Evolutionary conservation across 2,329 filamentous ascomycete genomes (phyloP).

Genomic region (Phaeosphaeriaceae sp.): DNA sequence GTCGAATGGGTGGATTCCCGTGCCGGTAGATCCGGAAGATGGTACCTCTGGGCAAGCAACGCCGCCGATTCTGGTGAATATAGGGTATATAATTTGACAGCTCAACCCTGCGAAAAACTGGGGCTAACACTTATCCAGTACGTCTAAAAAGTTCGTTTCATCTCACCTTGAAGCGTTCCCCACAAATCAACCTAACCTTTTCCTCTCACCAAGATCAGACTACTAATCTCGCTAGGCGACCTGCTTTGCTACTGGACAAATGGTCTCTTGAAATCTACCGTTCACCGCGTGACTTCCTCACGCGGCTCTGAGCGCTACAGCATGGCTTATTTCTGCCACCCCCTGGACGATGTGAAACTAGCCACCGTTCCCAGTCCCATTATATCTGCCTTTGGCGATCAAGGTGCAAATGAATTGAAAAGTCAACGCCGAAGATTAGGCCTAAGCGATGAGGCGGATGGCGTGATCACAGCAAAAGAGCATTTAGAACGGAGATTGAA

Average conservation of each 20-base stretch:
- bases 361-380: constrained; percentile 61
- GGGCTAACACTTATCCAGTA: too few species aligned
- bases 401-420: constrained; percentile 38
- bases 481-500: constrained; percentile 64
- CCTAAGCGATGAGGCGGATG: constrained; percentile 46
- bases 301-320: constrained; percentile 59
- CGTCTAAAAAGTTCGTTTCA: too few species aligned
- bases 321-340: constrained; percentile 69
- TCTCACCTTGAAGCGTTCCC: too few species aligned
- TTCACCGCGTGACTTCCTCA: constrained; percentile 83
- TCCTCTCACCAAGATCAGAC: too few species aligned
- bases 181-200: too few species aligned
- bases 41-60: constrained; percentile 63
- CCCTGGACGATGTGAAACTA: constrained; percentile 60
- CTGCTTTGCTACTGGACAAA: constrained; percentile 87
- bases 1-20: constrained; percentile 53
- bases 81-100: constrained; percentile 52
- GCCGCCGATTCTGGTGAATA: constrained; percentile 62
- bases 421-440: constrained; percentile 51
- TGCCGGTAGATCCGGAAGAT: constrained; percentile 51
- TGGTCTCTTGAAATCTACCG: constrained; percentile 82
- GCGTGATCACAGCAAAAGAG: constrained; percentile 62
- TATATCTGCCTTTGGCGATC: constrained; percentile 51
- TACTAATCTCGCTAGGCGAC: constrained; percentile 48
- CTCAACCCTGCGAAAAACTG: too few species aligned